phyloP scores from a whole-genome alignment of 768 basidiomycete species.

The Lactarius pseudohatsudake region DNA sequence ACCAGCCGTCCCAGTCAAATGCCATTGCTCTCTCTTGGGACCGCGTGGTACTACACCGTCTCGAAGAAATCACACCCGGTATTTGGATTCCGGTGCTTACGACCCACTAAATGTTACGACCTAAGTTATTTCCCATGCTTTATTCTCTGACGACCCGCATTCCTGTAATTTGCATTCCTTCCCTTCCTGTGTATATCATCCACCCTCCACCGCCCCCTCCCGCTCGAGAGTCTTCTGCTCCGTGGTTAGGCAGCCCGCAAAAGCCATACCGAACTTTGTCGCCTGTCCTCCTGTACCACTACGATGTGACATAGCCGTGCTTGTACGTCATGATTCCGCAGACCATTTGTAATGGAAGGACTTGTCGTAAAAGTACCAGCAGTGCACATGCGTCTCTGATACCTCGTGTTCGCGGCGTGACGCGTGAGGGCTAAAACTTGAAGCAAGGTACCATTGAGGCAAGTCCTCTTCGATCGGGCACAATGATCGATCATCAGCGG shows the following conservation, averaged over 20 bases:
- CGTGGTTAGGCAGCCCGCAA: constrained; percentile 12
- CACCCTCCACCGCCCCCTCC: background rate
- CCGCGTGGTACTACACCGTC: constrained; percentile 27
- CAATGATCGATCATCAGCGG: constrained; percentile 22
- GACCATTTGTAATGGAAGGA: constrained; percentile 14
- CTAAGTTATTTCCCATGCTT: constrained; percentile 24
- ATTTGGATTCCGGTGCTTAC: constrained; percentile 25
- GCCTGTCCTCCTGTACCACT: constrained; percentile 18
- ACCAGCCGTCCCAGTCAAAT: constrained; percentile 16
- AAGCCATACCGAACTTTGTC: constrained; percentile 8
- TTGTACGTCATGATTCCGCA: constrained; percentile 25
- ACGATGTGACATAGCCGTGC: constrained; percentile 14
- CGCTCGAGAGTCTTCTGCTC: background rate
- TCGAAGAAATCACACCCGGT: constrained; percentile 26
- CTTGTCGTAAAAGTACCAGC: constrained; percentile 6
- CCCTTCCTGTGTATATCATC: background rate
- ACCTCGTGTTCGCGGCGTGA: constrained; percentile 16
- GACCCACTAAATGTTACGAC: constrained; percentile 13
- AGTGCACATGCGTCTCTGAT: background rate
- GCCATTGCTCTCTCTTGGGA: constrained; percentile 27
- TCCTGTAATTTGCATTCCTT: background rate
- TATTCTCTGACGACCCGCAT: constrained; percentile 16
- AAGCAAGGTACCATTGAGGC: constrained; percentile 24
- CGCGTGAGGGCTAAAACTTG: constrained; percentile 14
- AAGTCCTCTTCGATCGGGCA: constrained; percentile 16